Percentiles rank a stretch among this genome's conserved stretches.
These are phyloP conservation scores for Ceratocystis cacaofunesta DNA, from an alignment of 2,329 filamentous ascomycete genomes.

Conservation along the genomic window DNA sequence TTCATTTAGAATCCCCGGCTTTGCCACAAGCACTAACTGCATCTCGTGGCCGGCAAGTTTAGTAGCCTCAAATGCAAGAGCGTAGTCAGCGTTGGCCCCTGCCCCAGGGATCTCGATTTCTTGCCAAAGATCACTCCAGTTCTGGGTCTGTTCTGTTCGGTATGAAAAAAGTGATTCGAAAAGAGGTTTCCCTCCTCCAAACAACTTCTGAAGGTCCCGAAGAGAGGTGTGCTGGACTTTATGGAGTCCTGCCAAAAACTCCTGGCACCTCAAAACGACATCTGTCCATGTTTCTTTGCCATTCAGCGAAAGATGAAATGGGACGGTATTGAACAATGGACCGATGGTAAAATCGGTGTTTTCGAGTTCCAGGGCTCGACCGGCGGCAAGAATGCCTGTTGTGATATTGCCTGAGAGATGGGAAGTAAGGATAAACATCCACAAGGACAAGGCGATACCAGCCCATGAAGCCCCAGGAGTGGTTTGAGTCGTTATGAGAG, in stretches of 20 bases:
- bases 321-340: slow-evolving; percentile 80
- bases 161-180: slow-evolving; percentile 80
- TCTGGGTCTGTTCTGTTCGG: slow-evolving; percentile 35
- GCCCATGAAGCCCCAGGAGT: slow-evolving; percentile 61
- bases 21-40: slow-evolving; percentile 44
- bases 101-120: slow-evolving; percentile 30
- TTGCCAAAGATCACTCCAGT: slow-evolving; percentile 37
- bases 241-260: slow-evolving; percentile 52
- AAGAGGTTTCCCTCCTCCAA: slow-evolving; percentile 41
- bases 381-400: slow-evolving; percentile 65
- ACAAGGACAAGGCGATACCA: slow-evolving; percentile 60
- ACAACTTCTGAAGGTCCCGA: slow-evolving; percentile 69
- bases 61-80: slow-evolving; percentile 61
- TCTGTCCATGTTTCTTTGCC: slow-evolving; percentile 36
- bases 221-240: slow-evolving; percentile 67
- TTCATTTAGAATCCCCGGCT: slow-evolving; percentile 25
- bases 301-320: slow-evolving; percentile 40
- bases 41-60: slow-evolving; percentile 35
- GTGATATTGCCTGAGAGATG: slow-evolving; percentile 32
- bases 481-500: slow-evolving; percentile 40
- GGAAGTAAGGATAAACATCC: slow-evolving; percentile 47
- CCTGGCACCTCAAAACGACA: slow-evolving; percentile 49
- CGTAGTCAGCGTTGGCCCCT: slow-evolving; percentile 45
- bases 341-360: slow-evolving; percentile 55
- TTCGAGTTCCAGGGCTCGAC: slow-evolving; percentile 54